Evolutionary conservation across 225 moss, liverwort and hornwort species (phyloP).

Genomic region (Physcomitrium patens): DNA sequence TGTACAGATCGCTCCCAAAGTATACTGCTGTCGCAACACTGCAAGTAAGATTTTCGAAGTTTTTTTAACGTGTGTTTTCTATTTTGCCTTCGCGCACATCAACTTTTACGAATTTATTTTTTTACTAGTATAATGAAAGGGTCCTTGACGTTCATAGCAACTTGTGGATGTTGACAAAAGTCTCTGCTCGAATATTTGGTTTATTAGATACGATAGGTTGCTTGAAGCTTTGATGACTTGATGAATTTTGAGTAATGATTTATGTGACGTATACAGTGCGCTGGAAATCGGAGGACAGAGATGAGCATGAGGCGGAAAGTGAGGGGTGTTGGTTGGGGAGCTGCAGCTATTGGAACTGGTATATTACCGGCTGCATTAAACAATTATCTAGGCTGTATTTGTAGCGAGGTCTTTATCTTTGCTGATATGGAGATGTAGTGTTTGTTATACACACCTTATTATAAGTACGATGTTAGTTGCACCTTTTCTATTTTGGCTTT

Average conservation of each 20-base stretch:
- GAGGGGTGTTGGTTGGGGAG: constrained; percentile 83
- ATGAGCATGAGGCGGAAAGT: constrained; percentile 72
- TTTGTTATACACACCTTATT: not conserved
- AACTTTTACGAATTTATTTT: not conserved
- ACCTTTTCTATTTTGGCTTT: not conserved
- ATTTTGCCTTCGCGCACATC: not conserved
- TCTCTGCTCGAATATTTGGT: constrained; percentile 1
- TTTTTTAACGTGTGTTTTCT: constrained; percentile 16
- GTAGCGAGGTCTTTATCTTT: constrained; percentile 9
- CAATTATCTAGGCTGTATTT: not conserved
- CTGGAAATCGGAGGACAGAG: constrained; percentile 80
- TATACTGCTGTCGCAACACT: constrained; percentile 58
- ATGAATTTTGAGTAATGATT: not conserved
- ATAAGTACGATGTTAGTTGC: not conserved
- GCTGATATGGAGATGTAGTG: not conserved
- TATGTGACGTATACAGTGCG: constrained; percentile 55
- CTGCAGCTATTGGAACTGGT: constrained; percentile 76
- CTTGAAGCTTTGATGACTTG: constrained; percentile 7
- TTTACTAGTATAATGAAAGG: not conserved
- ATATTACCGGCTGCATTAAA: constrained; percentile 22
- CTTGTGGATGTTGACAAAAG: not conserved
- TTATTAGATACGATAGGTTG: constrained; percentile 1
- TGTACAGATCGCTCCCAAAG: constrained; percentile 69
- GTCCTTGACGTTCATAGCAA: constrained; percentile 8
- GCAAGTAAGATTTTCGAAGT: constrained; percentile 48